phyloP scores from a whole-genome alignment of 495 filamentous ascomycete genomes.

The Pseudevernia furfuracea region DNA sequence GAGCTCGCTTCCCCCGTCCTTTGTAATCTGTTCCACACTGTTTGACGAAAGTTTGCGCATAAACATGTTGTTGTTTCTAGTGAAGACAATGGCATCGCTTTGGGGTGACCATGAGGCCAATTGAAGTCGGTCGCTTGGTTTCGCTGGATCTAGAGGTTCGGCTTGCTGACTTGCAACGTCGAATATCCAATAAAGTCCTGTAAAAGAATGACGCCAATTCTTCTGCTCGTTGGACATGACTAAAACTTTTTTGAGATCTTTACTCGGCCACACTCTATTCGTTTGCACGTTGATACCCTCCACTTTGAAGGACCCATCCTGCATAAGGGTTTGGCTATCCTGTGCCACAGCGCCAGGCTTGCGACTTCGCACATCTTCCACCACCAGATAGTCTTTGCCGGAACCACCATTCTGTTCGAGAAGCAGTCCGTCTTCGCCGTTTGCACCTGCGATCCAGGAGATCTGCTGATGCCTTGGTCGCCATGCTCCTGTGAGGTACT shows the following conservation, averaged over 20 bases:
- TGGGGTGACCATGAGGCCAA: constrained; percentile 85
- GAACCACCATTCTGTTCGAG: constrained; percentile 51
- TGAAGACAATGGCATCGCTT: constrained; percentile 79
- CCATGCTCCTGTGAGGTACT: constrained; percentile 71
- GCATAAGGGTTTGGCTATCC: constrained; percentile 63
- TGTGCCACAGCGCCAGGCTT: constrained; percentile 38
- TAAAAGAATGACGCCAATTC: constrained; percentile 87
- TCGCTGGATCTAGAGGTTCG: constrained; percentile 65
- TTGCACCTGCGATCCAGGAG: constrained; percentile 78
- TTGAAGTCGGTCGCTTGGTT: constrained; percentile 62
- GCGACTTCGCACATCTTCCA: constrained; percentile 74
- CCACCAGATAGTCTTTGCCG: constrained; percentile 64
- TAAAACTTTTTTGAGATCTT: constrained; percentile 76
- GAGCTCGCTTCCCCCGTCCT: constrained; percentile 73
- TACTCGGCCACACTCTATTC: constrained; percentile 62
- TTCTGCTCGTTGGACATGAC: constrained; percentile 58
- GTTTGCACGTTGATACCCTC: constrained; percentile 45
- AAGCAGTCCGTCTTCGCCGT: constrained; percentile 79
- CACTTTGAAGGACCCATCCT: constrained; percentile 53
- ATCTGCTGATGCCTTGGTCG: constrained; percentile 58
- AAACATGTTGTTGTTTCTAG: constrained; percentile 80
- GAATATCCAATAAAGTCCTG: constrained; percentile 84
- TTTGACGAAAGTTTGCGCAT: constrained; percentile 58
- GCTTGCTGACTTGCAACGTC: constrained; percentile 77
- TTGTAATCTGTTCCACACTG: constrained; percentile 66